phyloP scores from a whole-genome alignment of 1,284 basidiomycete species.

The Microbotryum saponariae region DNA sequence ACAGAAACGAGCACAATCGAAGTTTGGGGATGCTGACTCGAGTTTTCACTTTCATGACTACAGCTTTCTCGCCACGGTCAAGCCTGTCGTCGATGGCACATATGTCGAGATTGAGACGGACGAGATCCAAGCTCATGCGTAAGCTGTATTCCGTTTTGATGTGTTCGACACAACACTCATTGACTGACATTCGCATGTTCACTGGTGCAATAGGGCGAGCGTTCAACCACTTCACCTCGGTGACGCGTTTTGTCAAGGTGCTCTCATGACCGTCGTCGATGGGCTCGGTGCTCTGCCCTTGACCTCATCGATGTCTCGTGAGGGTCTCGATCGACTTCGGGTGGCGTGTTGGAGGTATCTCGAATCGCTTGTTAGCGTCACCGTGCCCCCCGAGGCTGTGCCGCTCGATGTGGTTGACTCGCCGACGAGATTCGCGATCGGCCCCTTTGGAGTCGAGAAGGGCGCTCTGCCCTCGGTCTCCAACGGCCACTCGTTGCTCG shows the following conservation, averaged over 20 bases:
- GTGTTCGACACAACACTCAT: not conserved
- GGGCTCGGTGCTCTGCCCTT: constrained; percentile 40
- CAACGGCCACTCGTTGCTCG: constrained; percentile 66
- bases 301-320: constrained; percentile 27
- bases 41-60: not conserved
- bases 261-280: constrained; percentile 43
- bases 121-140: too few species aligned
- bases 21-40: not conserved
- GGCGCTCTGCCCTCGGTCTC: constrained; percentile 46
- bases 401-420: constrained; percentile 25
- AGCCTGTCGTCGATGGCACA: not conserved
- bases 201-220: not conserved
- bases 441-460: constrained; percentile 63
- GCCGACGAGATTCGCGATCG: constrained; percentile 53
- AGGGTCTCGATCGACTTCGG: constrained; percentile 20
- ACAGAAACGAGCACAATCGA: not conserved
- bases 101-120: too few species aligned
- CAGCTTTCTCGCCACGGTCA: not conserved
- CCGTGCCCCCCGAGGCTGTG: constrained; percentile 19
- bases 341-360: constrained; percentile 23
- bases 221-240: constrained; percentile 11
- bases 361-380: constrained; percentile 18
- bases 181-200: not conserved
- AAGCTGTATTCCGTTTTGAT: too few species aligned
- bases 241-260: constrained; percentile 43